Conservation (phyloP, 495 filamentous ascomycete genomes). For the Terfezia claveryi region DNA sequence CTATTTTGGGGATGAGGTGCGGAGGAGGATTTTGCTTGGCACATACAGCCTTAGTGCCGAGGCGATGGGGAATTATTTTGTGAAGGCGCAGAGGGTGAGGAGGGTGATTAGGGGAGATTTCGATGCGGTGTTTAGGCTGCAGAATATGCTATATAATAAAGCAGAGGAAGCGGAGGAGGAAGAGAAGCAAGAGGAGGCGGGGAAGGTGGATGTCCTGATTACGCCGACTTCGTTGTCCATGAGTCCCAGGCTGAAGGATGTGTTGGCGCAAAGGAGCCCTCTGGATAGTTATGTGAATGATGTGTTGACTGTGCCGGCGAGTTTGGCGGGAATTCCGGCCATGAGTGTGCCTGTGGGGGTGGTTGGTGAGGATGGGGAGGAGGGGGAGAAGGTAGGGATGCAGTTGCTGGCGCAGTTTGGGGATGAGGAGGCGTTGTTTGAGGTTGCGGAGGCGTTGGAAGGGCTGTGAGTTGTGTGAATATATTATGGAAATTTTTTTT, state of each 20-base stretch:
- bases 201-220: slow-evolving; percentile 62
- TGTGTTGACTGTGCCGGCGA: slow-evolving; percentile 88
- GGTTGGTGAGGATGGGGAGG: slow-evolving; percentile 9
- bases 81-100: slow-evolving; percentile 74
- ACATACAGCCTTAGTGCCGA: slow-evolving; percentile 77
- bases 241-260: slow-evolving; percentile 40
- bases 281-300: slow-evolving; percentile 66
- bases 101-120: slow-evolving; percentile 72
- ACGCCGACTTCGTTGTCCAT: slow-evolving; percentile 65
- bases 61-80: slow-evolving; percentile 90
- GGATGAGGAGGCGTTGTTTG: slow-evolving; percentile 47
- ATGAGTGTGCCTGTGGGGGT: slow-evolving; percentile 53
- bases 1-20: slow-evolving; percentile 67
- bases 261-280: slow-evolving; percentile 22
- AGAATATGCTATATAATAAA: slow-evolving; percentile 39
- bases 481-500: too few species aligned
- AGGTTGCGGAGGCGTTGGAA: slow-evolving; percentile 30
- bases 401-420: slow-evolving; percentile 86
- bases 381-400: slow-evolving; percentile 37
- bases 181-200: slow-evolving; percentile 19
- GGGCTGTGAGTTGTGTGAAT: neutral
- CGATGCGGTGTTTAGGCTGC: slow-evolving; percentile 44
- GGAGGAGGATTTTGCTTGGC: slow-evolving; percentile 66
- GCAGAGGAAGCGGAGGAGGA: slow-evolving; percentile 23
- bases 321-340: slow-evolving; percentile 74